These are phyloP conservation scores for Wickerhamiella galacta DNA, from an alignment of 805 yeast species.

Conservation along the genomic window DNA sequence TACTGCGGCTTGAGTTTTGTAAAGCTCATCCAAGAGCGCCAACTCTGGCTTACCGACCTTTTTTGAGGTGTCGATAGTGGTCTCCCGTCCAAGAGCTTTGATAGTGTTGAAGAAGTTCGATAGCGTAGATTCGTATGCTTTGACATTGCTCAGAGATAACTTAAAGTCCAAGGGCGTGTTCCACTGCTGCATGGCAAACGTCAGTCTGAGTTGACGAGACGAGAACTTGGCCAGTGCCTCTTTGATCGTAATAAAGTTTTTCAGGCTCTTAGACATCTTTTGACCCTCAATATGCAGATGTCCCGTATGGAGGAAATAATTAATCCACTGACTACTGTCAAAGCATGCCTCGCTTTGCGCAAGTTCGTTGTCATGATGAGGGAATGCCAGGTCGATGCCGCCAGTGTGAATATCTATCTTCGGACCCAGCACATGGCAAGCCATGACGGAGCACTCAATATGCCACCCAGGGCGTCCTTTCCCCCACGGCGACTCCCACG, in stretches of 20 bases:
- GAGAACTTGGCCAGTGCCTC: slow-evolving; percentile 63
- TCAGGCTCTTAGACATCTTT: slow-evolving; percentile 90
- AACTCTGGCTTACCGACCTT: slow-evolving; percentile 42
- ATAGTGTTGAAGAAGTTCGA: slow-evolving; percentile 74
- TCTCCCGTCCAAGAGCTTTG: slow-evolving; percentile 62
- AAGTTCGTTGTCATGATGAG: slow-evolving; percentile 95
- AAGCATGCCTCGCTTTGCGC: slow-evolving; percentile 94
- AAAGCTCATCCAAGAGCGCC: slow-evolving; percentile 34
- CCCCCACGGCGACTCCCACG: slow-evolving; percentile 95
- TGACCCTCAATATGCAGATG: slow-evolving; percentile 97
- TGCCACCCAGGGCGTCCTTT: slow-evolving; percentile 99
- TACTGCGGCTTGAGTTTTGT: slow-evolving; percentile 37
- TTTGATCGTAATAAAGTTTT: slow-evolving; percentile 86
- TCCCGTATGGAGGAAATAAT: slow-evolving; percentile 92
- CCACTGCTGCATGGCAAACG: slow-evolving; percentile 87
- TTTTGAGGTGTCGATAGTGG: slow-evolving; percentile 41
- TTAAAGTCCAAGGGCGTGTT: slow-evolving; percentile 85
- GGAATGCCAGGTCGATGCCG: slow-evolving; percentile 93
- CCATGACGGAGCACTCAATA: slow-evolving; percentile 98
- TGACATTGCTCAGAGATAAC: slow-evolving; percentile 63
- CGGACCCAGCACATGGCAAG: slow-evolving; percentile 68
- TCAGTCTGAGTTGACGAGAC: slow-evolving; percentile 73
- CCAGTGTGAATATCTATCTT: slow-evolving; percentile 91
- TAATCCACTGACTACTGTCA: slow-evolving; percentile 87
- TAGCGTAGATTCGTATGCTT: slow-evolving; percentile 52